These are phyloP conservation scores for Phytopythium aichiense DNA, from an alignment of 352 stramenopile genomes.

Conservation along the genomic window DNA sequence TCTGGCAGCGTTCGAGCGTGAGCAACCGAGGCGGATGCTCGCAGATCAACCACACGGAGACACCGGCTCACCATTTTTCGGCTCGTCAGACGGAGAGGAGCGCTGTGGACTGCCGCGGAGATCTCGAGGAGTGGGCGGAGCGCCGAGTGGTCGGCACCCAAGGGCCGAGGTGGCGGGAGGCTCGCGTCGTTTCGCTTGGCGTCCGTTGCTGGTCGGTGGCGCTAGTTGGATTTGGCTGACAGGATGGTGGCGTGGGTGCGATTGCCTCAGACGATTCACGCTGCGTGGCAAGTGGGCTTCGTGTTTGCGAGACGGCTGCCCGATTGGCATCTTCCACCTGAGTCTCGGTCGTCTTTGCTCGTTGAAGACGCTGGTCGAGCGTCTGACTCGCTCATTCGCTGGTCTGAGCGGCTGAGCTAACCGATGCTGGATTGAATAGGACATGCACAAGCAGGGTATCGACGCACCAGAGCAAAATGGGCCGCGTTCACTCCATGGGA, in stretches of 20 bases:
- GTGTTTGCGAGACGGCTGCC: too few relatives aligned
- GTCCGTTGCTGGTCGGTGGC: background rate
- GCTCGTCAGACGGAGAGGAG: background rate
- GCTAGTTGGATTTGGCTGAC: background rate
- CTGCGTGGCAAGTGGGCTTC: too few relatives aligned
- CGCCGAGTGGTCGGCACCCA: background rate
- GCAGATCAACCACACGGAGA: background rate
- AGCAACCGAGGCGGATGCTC: slow-evolving; percentile 1
- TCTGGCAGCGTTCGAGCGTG: slow-evolving; percentile 35
- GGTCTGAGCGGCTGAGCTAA: too few relatives aligned
- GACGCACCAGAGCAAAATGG: too few relatives aligned
- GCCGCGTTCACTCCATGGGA: too few relatives aligned
- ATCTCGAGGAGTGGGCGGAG: background rate
- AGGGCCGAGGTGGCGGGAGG: background rate
- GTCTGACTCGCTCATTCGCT: too few relatives aligned
- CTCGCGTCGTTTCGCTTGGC: background rate
- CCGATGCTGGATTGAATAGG: too few relatives aligned
- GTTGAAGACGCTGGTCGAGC: too few relatives aligned
- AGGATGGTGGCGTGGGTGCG: background rate
- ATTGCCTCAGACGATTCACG: too few relatives aligned
- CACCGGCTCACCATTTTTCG: background rate
- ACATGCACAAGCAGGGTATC: too few relatives aligned
- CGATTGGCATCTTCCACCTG: too few relatives aligned
- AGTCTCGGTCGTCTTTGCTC: too few relatives aligned
- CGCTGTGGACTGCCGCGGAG: background rate